Evolutionary conservation across 768 basidiomycete genomes (phyloP), one percentile per base, ranked within the genome.

Genomic region (Russula earlei): DNA sequence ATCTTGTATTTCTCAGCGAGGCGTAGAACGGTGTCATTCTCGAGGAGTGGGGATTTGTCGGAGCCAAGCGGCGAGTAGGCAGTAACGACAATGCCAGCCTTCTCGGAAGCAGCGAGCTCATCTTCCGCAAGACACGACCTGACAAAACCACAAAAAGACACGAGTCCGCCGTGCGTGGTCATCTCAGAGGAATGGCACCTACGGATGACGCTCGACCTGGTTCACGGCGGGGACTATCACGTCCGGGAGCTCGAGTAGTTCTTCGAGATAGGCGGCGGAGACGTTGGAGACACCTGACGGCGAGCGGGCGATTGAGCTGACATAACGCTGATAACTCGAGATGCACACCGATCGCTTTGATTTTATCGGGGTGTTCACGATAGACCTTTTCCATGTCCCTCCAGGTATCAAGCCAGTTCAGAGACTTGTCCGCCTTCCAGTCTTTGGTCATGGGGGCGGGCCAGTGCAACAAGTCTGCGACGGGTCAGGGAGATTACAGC

Each of bases 31-130:
- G 79, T 70, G 14, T 74, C 72, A 66, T 90, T 81, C 45, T 70
- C 68, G 60, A 84, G 72, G 20, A 91, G 75, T 15, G 85, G 87
- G 0, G 85, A 82, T 63, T 78, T 74, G 62, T 83, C 77, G 15
- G 83, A 86, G 52, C 84, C 89, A 2, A 91, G 78, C 10, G 88
- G 85, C 1, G 85, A 91, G 72, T 89, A 91, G 7, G 87, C 85
- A 19, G 87, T 84, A 55, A 87, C 65, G 11, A 77, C 71, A 64
- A 92, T 90, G 38, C 83, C 84, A 64, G 83, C 81, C 46, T 67
- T 64, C 41, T 71, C 67, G 73, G 85, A 85, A 65, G 75, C 82
- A 54, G 77, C 74, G 45, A 85, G 75, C 38, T 87, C 70, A 24
- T 85, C 83, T 56, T 80, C 75, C 65, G 86, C 84, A 29, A 79